A percentile compares a stretch with the other conserved stretches of the same genome.
phyloP scores from a whole-genome alignment of 371 early-diverging fungal genomes.

The Apophysomyces variabilis region DNA sequence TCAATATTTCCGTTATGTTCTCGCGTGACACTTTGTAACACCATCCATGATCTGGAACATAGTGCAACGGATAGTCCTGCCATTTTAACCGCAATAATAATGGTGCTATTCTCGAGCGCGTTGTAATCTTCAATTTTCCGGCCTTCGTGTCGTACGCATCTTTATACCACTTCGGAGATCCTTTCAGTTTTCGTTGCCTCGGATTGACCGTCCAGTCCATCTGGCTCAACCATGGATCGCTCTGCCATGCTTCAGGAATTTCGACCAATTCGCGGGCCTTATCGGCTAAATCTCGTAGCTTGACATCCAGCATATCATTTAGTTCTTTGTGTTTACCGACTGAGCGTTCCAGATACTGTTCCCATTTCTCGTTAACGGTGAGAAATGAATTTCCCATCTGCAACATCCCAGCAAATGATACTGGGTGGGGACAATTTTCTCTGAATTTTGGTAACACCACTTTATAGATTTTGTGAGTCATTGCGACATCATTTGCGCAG shows the following conservation, averaged over 20 bases:
- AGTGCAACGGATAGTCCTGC: slow-evolving; percentile 82
- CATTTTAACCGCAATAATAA: slow-evolving; percentile 84
- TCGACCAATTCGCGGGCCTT: slow-evolving; percentile 57
- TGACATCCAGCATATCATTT: slow-evolving; percentile 58
- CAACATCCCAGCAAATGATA: slow-evolving; percentile 90
- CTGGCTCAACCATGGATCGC: slow-evolving; percentile 87
- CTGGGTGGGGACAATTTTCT: slow-evolving; percentile 91
- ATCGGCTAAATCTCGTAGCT: slow-evolving; percentile 70
- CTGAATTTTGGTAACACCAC: slow-evolving; percentile 74
- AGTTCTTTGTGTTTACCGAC: slow-evolving; percentile 63
- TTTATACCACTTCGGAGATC: slow-evolving; percentile 89
- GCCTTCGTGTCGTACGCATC: slow-evolving; percentile 71
- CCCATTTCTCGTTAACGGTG: slow-evolving; percentile 83
- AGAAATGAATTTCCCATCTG: slow-evolving; percentile 89
- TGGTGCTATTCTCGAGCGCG: slow-evolving; percentile 80
- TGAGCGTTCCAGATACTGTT: slow-evolving; percentile 61
- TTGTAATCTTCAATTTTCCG: slow-evolving; percentile 64
- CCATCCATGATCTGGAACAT: slow-evolving; percentile 78
- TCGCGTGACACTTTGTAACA: slow-evolving; percentile 64
- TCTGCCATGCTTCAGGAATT: slow-evolving; percentile 36
- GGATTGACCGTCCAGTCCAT: slow-evolving; percentile 81
- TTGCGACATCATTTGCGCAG: slow-evolving; percentile 88
- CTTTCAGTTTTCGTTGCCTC: slow-evolving; percentile 59
- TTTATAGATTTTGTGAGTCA: slow-evolving; percentile 78
- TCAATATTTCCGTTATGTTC: slow-evolving; percentile 15